Conservation (phyloP, 345 rosid genomes). For the Eucalyptus cladocalyx region DNA sequence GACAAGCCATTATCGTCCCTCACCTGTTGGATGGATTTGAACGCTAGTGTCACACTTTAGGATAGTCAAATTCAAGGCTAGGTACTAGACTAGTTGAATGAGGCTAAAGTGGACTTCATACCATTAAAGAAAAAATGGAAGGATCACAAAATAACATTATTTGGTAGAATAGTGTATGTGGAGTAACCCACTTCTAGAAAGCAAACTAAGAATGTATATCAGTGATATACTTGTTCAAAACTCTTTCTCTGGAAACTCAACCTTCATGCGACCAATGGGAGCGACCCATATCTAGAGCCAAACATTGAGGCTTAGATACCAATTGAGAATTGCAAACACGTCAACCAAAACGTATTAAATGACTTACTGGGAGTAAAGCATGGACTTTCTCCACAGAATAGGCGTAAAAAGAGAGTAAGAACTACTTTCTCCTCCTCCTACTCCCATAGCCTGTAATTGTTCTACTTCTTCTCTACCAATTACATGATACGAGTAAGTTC, state of each 20-base stretch:
- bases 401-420: not conserved
- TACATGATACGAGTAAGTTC: not conserved
- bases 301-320: not conserved
- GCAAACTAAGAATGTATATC: not conserved
- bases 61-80: not conserved
- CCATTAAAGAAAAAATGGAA: not conserved
- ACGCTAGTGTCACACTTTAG: not conserved
- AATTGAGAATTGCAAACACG: not conserved
- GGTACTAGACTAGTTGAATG: not conserved
- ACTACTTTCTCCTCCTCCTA: not conserved
- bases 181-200: not conserved
- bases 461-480: not conserved
- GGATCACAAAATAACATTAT: not conserved
- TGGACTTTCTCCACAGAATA: not conserved
- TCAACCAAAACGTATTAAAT: not conserved
- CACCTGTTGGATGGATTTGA: slow-evolving; percentile 31
- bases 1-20: slow-evolving; percentile 39
- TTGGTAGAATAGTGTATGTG: not conserved
- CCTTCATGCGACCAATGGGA: not conserved
- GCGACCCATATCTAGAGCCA: not conserved
- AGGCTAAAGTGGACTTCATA: not conserved
- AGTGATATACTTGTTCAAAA: not conserved
- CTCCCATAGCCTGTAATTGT: not conserved
- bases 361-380: not conserved
- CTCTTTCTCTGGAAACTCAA: not conserved